Evolutionary conservation across 176 grass and related monocot genomes (phyloP).

Genomic region (Bolboschoenus planiculmis): DNA sequence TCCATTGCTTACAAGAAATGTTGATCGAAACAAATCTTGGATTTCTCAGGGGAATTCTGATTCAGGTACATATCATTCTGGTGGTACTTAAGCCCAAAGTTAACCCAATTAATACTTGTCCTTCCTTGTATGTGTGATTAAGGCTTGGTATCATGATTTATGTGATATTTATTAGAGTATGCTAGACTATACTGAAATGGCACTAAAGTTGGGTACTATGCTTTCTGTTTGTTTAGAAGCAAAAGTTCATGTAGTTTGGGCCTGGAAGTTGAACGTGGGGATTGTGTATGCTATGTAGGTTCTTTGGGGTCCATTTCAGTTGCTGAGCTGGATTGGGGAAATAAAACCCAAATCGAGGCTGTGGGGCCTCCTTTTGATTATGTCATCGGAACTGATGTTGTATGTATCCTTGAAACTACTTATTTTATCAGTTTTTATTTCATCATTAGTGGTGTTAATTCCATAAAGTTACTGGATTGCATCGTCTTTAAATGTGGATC

Average conservation of each 20-base stretch:
- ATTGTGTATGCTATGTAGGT: constrained; percentile 24
- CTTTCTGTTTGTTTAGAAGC: neutral
- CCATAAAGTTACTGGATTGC: neutral
- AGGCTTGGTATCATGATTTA: neutral
- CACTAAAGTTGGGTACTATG: neutral
- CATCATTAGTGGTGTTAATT: neutral
- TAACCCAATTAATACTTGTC: neutral
- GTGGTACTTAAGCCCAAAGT: neutral
- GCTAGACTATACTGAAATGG: neutral
- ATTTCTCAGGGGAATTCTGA: constrained; percentile 64
- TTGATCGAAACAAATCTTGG: constrained; percentile 73
- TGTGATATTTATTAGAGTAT: neutral
- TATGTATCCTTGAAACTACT: constrained; percentile 35
- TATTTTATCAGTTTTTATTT: constrained; percentile 4
- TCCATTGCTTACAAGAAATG: constrained; percentile 83
- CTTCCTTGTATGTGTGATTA: neutral
- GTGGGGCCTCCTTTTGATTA: constrained; percentile 90
- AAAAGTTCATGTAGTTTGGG: constrained; percentile 4
- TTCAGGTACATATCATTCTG: constrained; percentile 43
- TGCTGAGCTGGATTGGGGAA: constrained; percentile 86
- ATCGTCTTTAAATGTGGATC: neutral
- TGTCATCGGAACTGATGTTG: constrained; percentile 93
- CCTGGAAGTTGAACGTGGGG: neutral
- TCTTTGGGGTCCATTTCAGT: constrained; percentile 57
- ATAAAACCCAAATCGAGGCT: constrained; percentile 63